These are phyloP conservation scores for Carex pumila DNA, from an alignment of 176 grass and related monocot genomes.

Conservation along the genomic window DNA sequence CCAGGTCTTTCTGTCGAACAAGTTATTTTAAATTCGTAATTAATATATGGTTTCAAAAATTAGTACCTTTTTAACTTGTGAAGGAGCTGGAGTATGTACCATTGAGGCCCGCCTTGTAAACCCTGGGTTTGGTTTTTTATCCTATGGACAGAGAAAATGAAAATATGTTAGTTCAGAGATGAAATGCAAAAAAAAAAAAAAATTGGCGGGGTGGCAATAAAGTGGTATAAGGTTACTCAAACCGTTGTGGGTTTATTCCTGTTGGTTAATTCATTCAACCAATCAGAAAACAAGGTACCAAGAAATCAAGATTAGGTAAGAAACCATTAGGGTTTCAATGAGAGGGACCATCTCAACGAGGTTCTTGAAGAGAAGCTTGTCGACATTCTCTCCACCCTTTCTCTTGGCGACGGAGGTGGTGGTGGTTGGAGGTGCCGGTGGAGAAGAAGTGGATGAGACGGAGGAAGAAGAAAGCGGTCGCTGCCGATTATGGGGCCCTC, in stretches of 20 bases:
- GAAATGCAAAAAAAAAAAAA: not conserved
- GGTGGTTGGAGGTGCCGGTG: not conserved
- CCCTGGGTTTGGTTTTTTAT: conserved; percentile 32
- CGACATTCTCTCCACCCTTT: conserved; percentile 32
- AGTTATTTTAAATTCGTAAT: not conserved
- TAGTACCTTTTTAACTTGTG: conserved; percentile 29
- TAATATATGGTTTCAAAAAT: not conserved
- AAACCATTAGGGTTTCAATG: conserved; percentile 42
- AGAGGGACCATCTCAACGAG: conserved; percentile 50
- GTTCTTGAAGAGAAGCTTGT: conserved; percentile 45
- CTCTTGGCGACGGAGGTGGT: not conserved
- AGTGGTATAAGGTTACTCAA: not conserved
- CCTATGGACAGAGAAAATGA: conserved; percentile 1
- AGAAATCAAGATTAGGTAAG: not conserved
- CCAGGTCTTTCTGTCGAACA: not conserved
- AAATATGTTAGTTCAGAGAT: not conserved
- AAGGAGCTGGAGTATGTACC: conserved; percentile 31
- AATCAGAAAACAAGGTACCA: not conserved
- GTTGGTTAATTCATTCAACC: not conserved
- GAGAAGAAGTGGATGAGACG: not conserved
- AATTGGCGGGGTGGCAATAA: not conserved
- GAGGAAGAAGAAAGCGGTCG: conserved; percentile 18
- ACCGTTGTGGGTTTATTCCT: not conserved
- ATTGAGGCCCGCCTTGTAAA: conserved; percentile 33
- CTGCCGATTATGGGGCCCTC: not conserved